Evolutionary conservation across 495 filamentous ascomycete genomes (phyloP).

Genomic region (Daldinia decipiens): DNA sequence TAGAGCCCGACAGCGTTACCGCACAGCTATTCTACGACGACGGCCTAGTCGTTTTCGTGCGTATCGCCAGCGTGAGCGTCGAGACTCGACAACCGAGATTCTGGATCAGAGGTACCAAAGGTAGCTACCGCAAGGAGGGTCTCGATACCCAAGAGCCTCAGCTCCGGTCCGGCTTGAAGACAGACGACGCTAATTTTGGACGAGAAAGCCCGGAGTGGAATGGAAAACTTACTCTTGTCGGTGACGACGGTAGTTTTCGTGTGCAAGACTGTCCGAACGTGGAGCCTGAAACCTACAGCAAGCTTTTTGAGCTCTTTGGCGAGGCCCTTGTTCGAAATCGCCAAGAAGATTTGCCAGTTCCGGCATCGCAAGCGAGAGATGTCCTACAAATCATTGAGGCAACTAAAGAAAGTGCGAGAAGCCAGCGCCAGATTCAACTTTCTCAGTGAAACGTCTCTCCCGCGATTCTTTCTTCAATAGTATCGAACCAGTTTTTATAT

Average conservation of each 20-base stretch:
- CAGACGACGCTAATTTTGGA: conserved; percentile 73
- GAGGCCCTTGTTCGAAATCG: conserved; percentile 69
- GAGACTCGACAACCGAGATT: conserved; percentile 78
- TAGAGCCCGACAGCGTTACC: conserved; percentile 75
- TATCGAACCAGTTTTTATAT: too few species aligned
- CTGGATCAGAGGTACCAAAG: conserved; percentile 83
- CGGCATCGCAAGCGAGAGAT: conserved; percentile 73
- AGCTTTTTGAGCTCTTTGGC: conserved; percentile 77
- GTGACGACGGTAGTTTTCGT: conserved; percentile 50
- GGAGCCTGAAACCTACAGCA: conserved; percentile 74
- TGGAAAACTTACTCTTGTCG: conserved; percentile 55
- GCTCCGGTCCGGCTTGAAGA: conserved; percentile 73
- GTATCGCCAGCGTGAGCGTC: conserved; percentile 74
- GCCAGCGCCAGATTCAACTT: conserved; percentile 69
- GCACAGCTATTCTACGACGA: conserved; percentile 73
- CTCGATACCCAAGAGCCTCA: conserved; percentile 87
- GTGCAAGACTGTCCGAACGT: conserved; percentile 66
- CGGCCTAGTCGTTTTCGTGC: conserved; percentile 69
- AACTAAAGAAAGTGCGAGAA: conserved; percentile 71
- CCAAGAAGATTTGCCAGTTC: conserved; percentile 73
- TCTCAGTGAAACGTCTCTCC: not conserved
- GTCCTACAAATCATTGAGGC: conserved; percentile 81
- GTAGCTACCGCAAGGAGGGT: conserved; percentile 81
- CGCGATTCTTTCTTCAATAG: too few species aligned
- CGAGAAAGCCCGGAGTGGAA: conserved; percentile 62